Evolutionary conservation across 768 basidiomycete species (phyloP), one percentile per base, ranked within the genome.

Genomic region (Leccinum sublutescens): DNA sequence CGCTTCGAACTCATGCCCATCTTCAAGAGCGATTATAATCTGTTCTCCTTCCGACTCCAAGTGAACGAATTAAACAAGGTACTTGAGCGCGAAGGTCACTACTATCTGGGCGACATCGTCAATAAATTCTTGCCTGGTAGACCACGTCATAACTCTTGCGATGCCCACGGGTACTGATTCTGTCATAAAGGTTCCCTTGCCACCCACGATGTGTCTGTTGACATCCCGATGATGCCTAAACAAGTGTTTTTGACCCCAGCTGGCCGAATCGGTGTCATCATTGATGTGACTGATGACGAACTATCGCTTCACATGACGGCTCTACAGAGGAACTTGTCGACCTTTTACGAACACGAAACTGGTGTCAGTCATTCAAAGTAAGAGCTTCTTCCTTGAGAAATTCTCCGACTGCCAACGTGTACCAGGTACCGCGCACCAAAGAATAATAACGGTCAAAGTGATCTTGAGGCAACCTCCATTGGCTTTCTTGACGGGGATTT

Each of bases 401-500:
- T 7, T 21, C 53, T 8, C 31, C 5, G 10, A 11, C 25, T 60
- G 43, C 50, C 60, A 29, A 66, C 17, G 33, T 17, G 25, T 58
- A 23, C 0, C 52, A 94, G 92, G 62, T 91, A 82, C 71, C 82
- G 93, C 54, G 78, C 89, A 0, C 91, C 92, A 0, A 84, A 83
- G 62, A 83, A 77, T 40, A 75, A 76, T 0, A 69, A 75, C 23
- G 85, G 87, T 7, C 77, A 78, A 23, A 85, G 80, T 52, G 88
- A 91, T 64, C 77, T 80, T 8, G 82, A 87, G 33, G 65, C 72
- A 27, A 64, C 80, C 1, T 80, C 88, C 2, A 80, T 79, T 43
- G 93, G 93, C 15, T 94, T 97, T 79, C 77, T 97, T 29, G 94
- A 97, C 61, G 95, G 94, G 1, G 89, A 92, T 67, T 90, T 94